Evolutionary conservation across 768 basidiomycete genomes (phyloP).

Genomic region (Amanita fuliginea): DNA sequence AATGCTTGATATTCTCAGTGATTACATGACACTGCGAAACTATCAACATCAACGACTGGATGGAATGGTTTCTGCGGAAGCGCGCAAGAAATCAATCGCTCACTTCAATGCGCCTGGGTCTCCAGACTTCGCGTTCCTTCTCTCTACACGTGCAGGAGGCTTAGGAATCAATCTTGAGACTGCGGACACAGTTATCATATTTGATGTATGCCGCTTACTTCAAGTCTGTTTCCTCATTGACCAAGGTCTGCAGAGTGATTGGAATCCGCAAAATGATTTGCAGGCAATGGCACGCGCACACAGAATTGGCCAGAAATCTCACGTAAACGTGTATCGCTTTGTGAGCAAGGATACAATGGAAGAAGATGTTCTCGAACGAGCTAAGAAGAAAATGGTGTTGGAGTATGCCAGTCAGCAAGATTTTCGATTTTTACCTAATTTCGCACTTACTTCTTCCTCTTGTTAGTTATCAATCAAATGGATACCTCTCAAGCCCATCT

Average conservation of each 20-base stretch:
- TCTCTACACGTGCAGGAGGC: constrained; percentile 95
- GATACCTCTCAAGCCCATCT: constrained; percentile 97
- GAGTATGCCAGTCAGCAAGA: constrained; percentile 87
- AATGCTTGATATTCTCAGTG: constrained; percentile 96
- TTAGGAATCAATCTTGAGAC: constrained; percentile 98
- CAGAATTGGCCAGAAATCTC: constrained; percentile 96
- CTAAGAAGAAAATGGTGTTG: constrained; percentile 98
- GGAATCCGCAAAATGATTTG: constrained; percentile 97
- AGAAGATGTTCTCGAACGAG: constrained; percentile 95
- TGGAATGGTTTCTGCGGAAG: constrained; percentile 89
- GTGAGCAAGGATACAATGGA: constrained; percentile 99
- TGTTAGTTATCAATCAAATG: constrained; percentile 96
- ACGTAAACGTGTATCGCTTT: constrained; percentile 97
- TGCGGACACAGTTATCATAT: constrained; percentile 97
- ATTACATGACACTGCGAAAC: constrained; percentile 86
- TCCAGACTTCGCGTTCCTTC: constrained; percentile 91
- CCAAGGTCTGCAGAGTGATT: constrained; percentile 65
- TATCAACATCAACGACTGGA: constrained; percentile 93
- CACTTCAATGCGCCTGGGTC: constrained; percentile 93
- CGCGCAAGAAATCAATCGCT: constrained; percentile 89
- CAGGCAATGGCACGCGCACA: constrained; percentile 99
- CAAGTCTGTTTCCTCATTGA: constrained; percentile 3
- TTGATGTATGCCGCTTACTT: constrained; percentile 51
- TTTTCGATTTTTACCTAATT: background rate
- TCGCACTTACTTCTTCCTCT: constrained; percentile 7